Evolutionary conservation across 768 basidiomycete species (phyloP), one percentile per base, ranked within the genome.

Genomic region (Baorangia bicolor): DNA sequence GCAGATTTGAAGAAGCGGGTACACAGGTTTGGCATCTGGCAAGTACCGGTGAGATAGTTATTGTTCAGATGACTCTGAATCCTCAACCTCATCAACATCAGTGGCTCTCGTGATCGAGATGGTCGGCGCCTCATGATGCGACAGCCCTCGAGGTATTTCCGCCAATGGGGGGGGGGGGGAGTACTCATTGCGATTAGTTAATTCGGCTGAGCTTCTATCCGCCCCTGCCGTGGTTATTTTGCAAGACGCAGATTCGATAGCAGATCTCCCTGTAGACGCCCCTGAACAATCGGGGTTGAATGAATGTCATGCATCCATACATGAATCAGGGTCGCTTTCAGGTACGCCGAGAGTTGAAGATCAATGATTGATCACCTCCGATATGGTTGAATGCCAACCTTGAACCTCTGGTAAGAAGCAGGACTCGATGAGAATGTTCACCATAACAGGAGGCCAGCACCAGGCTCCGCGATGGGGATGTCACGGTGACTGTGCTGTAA

Each of bases 271-370:
- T 31, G 48, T 33, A 21, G 41, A 49, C 45, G 35, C 33, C 61
- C 65, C 67, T 67, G 65, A 58, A 44, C 37, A 61, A 55, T 57
- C 63, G 49, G 59, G 23, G 27, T 43, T 14, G 56, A 65, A 65
- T 65, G 65, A 66, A 68, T 41, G 42, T 44, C 61, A 59, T 53
- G 44, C 52, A 48, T 9, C 11, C 18, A 28, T 43, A 48, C 57
- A 64, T 69, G 59, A 64, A 58, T 62, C 67, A 67, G 66, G 67
- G 67, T 62, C 67, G 50, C 23, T 20, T 20, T 58, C 67, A 59
- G 64, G 62, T 59, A 64, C 64, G 28, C 25, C 37, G 18, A 39
- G 27, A 23, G 37, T 23, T 43, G 49, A 57, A 57, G 57, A 66
- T 67, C 56, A 55, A 43, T n/a, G n/a, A n/a, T 46, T 28, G 35